Percentiles rank a stretch among this genome's conserved stretches.
These are phyloP conservation scores for Diaporthe amygdali DNA, from an alignment of 2,329 filamentous ascomycete species.

Conservation along the genomic window DNA sequence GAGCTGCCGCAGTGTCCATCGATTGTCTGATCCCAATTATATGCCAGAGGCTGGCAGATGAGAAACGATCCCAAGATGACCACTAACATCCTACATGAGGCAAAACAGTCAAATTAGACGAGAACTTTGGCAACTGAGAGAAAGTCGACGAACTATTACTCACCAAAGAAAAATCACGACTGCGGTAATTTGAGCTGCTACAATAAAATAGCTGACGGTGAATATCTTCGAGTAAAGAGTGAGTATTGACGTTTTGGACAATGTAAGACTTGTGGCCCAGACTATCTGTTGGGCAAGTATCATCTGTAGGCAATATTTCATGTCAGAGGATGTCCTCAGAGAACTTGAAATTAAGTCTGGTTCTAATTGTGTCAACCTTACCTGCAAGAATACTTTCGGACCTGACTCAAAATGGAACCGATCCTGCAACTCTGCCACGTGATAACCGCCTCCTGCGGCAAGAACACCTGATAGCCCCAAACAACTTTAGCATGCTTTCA, in stretches of 20 bases:
- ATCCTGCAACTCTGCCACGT: background rate
- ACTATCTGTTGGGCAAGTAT: background rate
- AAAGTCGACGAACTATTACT: background rate
- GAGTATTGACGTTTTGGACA: background rate
- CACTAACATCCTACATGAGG: background rate
- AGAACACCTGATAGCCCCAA: background rate
- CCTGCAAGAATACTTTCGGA: background rate
- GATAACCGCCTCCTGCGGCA: background rate
- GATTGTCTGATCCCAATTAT: constrained; percentile 14
- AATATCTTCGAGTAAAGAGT: background rate
- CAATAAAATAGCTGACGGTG: background rate
- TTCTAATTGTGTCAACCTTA: background rate
- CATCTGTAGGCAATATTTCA: background rate
- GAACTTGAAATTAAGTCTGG: background rate
- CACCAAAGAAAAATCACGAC: background rate
- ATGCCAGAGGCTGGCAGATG: constrained; percentile 16
- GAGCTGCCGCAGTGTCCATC: background rate
- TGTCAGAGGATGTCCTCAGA: background rate
- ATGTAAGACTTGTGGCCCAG: background rate
- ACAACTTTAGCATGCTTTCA: background rate
- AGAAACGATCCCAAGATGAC: constrained; percentile 31
- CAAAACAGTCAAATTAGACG: background rate
- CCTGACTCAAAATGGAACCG: background rate
- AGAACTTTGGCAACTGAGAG: background rate
- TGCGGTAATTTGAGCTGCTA: background rate